Evolutionary conservation across 106 monocot species (phyloP).

Genomic region (Dioscorea alata): DNA sequence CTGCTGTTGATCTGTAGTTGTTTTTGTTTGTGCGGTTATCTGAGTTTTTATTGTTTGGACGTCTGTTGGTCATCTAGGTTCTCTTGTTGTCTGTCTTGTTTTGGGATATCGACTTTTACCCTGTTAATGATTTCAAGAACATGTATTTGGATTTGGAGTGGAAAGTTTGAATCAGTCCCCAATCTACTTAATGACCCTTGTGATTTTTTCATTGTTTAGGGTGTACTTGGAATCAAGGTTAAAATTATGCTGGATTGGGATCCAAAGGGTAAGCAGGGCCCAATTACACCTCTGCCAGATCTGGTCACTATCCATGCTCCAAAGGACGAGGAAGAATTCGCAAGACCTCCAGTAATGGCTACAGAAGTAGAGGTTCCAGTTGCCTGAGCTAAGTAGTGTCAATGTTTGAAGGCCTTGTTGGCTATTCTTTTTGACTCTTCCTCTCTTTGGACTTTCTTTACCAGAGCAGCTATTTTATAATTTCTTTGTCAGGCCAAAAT

Average conservation of each 20-base stretch:
- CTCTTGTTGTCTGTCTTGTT: too few species aligned
- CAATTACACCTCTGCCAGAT: slow-evolving; percentile 14
- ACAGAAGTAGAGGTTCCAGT: slow-evolving; percentile 11
- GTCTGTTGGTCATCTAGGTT: too few species aligned
- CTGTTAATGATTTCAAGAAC: too few species aligned
- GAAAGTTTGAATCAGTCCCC: too few species aligned
- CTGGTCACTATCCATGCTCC: slow-evolving; percentile 10
- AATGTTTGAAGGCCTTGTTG: background rate
- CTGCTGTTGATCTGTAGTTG: too few species aligned
- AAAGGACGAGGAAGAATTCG: slow-evolving; percentile 16
- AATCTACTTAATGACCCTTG: background rate
- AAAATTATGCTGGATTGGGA: slow-evolving; percentile 8
- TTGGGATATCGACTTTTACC: too few species aligned
- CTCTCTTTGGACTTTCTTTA: background rate
- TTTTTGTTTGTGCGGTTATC: too few species aligned
- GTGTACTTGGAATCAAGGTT: slow-evolving; percentile 3
- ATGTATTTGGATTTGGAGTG: too few species aligned
- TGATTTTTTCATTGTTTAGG: background rate
- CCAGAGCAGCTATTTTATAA: background rate
- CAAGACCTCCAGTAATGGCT: slow-evolving; percentile 1
- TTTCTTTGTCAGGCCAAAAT: background rate
- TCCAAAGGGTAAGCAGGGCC: slow-evolving; percentile 6
- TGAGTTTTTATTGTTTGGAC: too few species aligned
- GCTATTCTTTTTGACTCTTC: background rate
- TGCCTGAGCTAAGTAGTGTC: background rate